These are phyloP conservation scores for Lactifluus volemus DNA, from an alignment of 768 basidiomycete genomes.

Conservation along the genomic window DNA sequence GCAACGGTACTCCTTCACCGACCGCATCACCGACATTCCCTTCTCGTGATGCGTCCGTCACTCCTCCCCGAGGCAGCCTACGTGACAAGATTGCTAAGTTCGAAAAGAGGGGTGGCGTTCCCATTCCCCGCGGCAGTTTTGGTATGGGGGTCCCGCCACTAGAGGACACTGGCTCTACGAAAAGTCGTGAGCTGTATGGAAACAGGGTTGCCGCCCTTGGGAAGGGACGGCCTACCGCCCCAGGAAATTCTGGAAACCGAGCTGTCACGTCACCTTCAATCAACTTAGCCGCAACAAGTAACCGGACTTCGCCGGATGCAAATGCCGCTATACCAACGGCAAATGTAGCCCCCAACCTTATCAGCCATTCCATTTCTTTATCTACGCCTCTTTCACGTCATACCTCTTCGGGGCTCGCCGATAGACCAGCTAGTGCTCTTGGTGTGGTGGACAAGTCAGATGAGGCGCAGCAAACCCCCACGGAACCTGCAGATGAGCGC, in stretches of 20 bases:
- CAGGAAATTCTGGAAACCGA: conserved; percentile 5
- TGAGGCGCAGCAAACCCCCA: not conserved
- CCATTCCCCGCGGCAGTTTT: conserved; percentile 68
- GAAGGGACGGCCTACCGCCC: conserved; percentile 20
- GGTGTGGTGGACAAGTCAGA: not conserved
- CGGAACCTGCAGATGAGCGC: not conserved
- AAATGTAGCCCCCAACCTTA: not conserved
- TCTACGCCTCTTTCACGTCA: not conserved
- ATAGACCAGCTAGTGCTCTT: not conserved
- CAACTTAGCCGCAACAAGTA: not conserved
- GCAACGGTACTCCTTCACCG: conserved; percentile 28
- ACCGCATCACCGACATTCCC: conserved; percentile 27
- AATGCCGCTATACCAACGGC: not conserved
- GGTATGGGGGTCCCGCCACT: conserved; percentile 56
- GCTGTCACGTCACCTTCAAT: conserved; percentile 13
- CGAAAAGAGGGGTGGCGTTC: conserved; percentile 68
- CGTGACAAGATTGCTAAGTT: conserved; percentile 75
- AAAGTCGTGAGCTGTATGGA: conserved; percentile 61
- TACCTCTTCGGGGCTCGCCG: not conserved
- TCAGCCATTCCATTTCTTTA: not conserved
- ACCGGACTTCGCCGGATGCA: conserved; percentile 3
- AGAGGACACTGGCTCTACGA: conserved; percentile 37
- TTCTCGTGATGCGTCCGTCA: conserved; percentile 21
- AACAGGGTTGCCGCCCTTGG: conserved; percentile 47
- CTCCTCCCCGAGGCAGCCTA: conserved; percentile 25